Evolutionary conservation across 768 basidiomycete species (phyloP).

Genomic region (Gautieria morchelliformis): DNA sequence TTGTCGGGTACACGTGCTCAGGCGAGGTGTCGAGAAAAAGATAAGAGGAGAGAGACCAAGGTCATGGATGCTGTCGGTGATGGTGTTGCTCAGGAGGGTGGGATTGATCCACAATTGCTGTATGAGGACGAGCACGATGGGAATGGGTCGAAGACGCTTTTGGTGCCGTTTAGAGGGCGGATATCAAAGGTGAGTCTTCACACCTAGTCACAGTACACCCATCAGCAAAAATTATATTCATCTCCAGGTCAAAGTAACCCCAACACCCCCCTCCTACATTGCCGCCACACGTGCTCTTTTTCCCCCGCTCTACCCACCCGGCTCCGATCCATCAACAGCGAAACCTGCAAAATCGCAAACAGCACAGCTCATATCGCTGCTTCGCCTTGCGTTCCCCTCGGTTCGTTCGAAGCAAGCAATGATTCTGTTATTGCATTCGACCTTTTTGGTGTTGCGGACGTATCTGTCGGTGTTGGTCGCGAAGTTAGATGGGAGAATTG

Average conservation of each 20-base stretch:
- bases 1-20: background rate
- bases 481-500: slow-evolving; percentile 80
- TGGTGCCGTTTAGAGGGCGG: slow-evolving; percentile 55
- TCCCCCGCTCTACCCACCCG: slow-evolving; percentile 39
- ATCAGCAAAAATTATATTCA: background rate
- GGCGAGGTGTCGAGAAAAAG: background rate
- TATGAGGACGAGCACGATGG: slow-evolving; percentile 53
- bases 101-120: slow-evolving; percentile 32
- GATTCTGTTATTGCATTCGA: slow-evolving; percentile 68
- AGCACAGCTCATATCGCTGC: slow-evolving; percentile 61
- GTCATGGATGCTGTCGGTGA: slow-evolving; percentile 29
- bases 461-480: slow-evolving; percentile 85
- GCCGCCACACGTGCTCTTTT: slow-evolving; percentile 48
- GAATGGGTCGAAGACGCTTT: slow-evolving; percentile 52
- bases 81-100: background rate
- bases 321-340: slow-evolving; percentile 33
- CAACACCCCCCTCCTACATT: slow-evolving; percentile 42
- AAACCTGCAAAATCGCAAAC: slow-evolving; percentile 63
- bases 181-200: slow-evolving; percentile 46
- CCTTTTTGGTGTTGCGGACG: slow-evolving; percentile 79
- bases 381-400: slow-evolving; percentile 63
- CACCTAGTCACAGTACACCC: background rate
- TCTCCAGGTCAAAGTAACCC: slow-evolving; percentile 33
- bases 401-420: slow-evolving; percentile 59
- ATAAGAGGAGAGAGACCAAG: no score